Base-by-base conservation (phyloP, 768 basidiomycete species). In the Leccinum pellstonianum region DNA sequence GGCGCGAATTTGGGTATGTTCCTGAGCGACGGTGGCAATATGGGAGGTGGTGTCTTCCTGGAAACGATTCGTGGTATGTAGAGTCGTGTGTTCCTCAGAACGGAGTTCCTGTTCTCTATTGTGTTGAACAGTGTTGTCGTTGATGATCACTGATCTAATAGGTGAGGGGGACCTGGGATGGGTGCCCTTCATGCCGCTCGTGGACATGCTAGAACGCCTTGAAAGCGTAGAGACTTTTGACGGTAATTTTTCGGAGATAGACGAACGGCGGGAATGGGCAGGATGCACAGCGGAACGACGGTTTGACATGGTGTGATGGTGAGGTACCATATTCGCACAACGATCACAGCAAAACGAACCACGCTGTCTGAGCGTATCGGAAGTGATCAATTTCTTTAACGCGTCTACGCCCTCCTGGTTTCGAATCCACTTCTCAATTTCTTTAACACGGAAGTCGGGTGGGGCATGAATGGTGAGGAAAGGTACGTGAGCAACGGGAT, bases 361-460 rank as follows among this genome's bases (percentile, higher is more conserved):
- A 27, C 70, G 72, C 19, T 72, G 67, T 47, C 62, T 62, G 23
- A 70, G 48, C 9, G 55, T 56, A 41, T 74, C 70, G 10, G 54
- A 37, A 3, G 65, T 38, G 14, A 62, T 23, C 43, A 53, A 58
- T 62, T 60, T 72, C 60, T 65, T 73, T 49, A 68, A 31, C 17
- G 48, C 57, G n/a, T 69, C 70, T 46, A 65, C 33, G 37, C 67
- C 70, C 23, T 74, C 66, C 1, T 86, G 83, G 31, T 81, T 77
- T 58, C 82, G 78, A 66, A 88, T 83, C 89, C 89, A 91, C 59
- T 83, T 84, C 66, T 91, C 88, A 83, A 91, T 88, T 72, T 88
- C 88, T 73, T 88, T 88, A 38, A 90, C 73, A 19, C 87, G 80
- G 68, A 91, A 91, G 69, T 91, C 88, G 35, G 81, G 68, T 3